These are phyloP conservation scores for Flaveria ramosissima DNA, from an alignment of 129 eudicot genomes.

Conservation along the genomic window DNA sequence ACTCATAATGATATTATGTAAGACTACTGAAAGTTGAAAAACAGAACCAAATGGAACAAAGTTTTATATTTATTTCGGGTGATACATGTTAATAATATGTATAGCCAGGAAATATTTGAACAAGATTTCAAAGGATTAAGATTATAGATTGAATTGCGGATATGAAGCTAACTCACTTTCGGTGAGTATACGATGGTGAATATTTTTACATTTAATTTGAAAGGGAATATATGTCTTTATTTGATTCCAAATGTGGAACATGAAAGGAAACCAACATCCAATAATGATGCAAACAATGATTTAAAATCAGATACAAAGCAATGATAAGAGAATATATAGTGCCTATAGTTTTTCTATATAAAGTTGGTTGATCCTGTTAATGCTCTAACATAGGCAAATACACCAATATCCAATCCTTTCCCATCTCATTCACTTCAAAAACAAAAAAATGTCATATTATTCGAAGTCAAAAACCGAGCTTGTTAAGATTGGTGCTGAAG, in stretches of 20 bases:
- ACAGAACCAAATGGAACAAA: too few species aligned
- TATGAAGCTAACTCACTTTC: background rate
- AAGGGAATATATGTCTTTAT: slow-evolving; percentile 9
- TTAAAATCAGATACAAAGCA: background rate
- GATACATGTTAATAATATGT: too few species aligned
- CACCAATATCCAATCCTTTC: background rate
- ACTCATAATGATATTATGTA: too few species aligned
- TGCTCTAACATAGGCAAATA: background rate
- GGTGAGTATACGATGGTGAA: background rate
- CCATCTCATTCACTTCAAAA: background rate
- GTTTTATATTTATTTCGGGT: too few species aligned
- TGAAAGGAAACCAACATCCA: slow-evolving; percentile 1
- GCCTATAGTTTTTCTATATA: slow-evolving; percentile 16
- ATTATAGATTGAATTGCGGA: background rate
- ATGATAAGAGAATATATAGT: background rate
- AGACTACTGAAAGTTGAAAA: too few species aligned
- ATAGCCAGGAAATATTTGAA: too few species aligned
- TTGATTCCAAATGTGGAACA: slow-evolving; percentile 12
- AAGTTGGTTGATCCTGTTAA: background rate
- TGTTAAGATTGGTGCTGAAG: slow-evolving; percentile 30
- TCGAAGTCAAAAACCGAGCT: slow-evolving; percentile 25
- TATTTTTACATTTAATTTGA: background rate
- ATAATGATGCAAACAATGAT: background rate
- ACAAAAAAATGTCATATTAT: background rate
- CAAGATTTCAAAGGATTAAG: background rate